A percentile compares a stretch with the other conserved stretches of the same genome.
Conservation (phyloP, 345 rosid genomes). For the Turritis glabra region DNA sequence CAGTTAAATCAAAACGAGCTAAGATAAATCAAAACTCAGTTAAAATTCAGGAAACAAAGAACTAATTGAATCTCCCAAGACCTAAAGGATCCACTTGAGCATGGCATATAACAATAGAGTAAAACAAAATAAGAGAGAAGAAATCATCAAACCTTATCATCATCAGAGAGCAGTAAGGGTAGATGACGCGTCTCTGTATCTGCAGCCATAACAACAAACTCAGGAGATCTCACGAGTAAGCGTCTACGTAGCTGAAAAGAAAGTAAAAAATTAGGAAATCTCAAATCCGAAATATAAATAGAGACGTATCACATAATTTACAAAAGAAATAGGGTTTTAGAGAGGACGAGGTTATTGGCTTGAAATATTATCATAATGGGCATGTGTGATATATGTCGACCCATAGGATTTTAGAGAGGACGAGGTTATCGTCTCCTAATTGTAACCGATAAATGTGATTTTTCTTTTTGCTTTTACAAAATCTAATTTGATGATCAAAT, state of each 20-base stretch:
- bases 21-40: too few relatives aligned
- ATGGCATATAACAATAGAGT: background rate
- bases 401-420: too few relatives aligned
- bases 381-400: background rate
- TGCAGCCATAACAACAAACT: slow-evolving; percentile 82
- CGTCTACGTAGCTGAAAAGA: slow-evolving; percentile 75
- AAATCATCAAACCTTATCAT: slow-evolving; percentile 47
- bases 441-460: too few relatives aligned
- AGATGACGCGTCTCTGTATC: slow-evolving; percentile 80
- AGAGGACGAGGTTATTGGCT: background rate
- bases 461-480: too few relatives aligned
- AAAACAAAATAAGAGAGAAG: background rate
- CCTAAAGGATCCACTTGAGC: background rate
- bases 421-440: too few relatives aligned
- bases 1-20: too few relatives aligned
- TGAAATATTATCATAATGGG: background rate
- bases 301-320: background rate
- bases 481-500: background rate
- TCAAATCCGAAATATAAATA: background rate
- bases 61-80: background rate
- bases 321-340: background rate
- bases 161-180: slow-evolving; percentile 66
- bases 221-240: slow-evolving; percentile 74
- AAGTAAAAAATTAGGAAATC: background rate
- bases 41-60: too few relatives aligned